These are phyloP conservation scores for Raffaelea albimanens DNA, from an alignment of 2,329 filamentous ascomycete species.

Conservation along the genomic window DNA sequence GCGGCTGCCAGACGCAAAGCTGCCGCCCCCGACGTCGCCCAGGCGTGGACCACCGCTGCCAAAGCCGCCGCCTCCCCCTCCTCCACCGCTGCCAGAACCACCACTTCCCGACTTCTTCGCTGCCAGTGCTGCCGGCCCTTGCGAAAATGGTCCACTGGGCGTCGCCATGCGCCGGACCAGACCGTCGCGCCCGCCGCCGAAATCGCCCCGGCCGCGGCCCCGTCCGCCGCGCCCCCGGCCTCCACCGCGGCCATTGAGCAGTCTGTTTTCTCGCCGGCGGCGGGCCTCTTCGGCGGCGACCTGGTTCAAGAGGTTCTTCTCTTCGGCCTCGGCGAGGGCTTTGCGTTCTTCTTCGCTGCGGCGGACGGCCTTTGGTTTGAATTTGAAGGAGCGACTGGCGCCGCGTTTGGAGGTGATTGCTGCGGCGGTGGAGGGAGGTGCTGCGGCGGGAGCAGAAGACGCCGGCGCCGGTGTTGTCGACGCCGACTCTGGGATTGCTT, in stretches of 20 bases:
- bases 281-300: constrained; percentile 21
- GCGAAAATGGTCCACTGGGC: constrained; percentile 27
- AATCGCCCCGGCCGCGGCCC: constrained; percentile 19
- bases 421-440: no score
- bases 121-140: constrained; percentile 13
- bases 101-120: constrained; percentile 4
- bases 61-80: constrained; percentile 18
- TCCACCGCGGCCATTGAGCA: constrained; percentile 16
- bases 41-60: constrained; percentile 10
- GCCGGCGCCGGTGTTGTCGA: constrained; percentile 2
- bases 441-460: no score
- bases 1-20: neutral
- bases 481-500: neutral
- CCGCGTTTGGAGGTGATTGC: neutral
- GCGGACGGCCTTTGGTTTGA: constrained; percentile 24
- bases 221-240: constrained; percentile 18
- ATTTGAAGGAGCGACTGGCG: constrained; percentile 14
- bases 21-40: constrained; percentile 6
- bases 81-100: constrained; percentile 12
- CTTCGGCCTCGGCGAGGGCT: constrained; percentile 25
- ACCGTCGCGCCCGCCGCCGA: constrained; percentile 15
- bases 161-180: constrained; percentile 20
- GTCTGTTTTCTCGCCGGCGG: constrained; percentile 16
- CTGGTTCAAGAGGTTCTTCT: constrained; percentile 18
- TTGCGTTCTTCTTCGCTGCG: constrained; percentile 24